These are phyloP conservation scores for Exophiala aquamarina DNA, from an alignment of 2,329 filamentous ascomycete genomes.

Conservation along the genomic window DNA sequence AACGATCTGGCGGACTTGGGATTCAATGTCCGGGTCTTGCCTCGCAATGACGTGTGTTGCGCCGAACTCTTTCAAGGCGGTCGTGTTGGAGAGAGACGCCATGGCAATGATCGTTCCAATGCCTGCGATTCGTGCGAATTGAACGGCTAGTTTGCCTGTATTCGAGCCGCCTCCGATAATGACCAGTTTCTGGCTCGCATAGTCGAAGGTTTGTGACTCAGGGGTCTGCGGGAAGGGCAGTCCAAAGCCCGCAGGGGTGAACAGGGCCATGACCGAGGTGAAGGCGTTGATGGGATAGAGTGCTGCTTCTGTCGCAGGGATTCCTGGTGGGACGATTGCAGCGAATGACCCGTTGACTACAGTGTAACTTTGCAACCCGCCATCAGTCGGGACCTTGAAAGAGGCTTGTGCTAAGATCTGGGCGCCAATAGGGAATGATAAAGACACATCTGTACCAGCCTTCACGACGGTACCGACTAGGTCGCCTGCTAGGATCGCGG, in stretches of 20 bases:
- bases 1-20: constrained; percentile 34
- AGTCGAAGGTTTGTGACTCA: constrained; percentile 10
- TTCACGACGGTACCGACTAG: constrained; percentile 34
- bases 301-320: constrained; percentile 36
- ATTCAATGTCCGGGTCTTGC: constrained; percentile 32
- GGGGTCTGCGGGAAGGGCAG: constrained; percentile 20
- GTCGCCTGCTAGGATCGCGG: constrained; percentile 36
- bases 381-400: constrained; percentile 1
- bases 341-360: constrained; percentile 32
- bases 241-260: constrained; percentile 34
- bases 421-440: constrained; percentile 29
- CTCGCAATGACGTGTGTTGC: constrained; percentile 43
- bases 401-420: constrained; percentile 32
- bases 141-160: constrained; percentile 22
- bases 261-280: constrained; percentile 35
- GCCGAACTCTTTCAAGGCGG: constrained; percentile 34
- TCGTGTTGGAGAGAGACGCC: constrained; percentile 24
- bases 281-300: constrained; percentile 38
- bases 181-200: constrained; percentile 13
- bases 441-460: constrained; percentile 26
- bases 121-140: constrained; percentile 27
- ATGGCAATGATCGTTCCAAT: constrained; percentile 40
- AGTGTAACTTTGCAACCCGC: constrained; percentile 39
- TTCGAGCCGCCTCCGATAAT: constrained; percentile 28
- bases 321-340: constrained; percentile 34